These are phyloP conservation scores for Russula sp. DNA, from an alignment of 768 basidiomycete genomes.

Conservation along the genomic window DNA sequence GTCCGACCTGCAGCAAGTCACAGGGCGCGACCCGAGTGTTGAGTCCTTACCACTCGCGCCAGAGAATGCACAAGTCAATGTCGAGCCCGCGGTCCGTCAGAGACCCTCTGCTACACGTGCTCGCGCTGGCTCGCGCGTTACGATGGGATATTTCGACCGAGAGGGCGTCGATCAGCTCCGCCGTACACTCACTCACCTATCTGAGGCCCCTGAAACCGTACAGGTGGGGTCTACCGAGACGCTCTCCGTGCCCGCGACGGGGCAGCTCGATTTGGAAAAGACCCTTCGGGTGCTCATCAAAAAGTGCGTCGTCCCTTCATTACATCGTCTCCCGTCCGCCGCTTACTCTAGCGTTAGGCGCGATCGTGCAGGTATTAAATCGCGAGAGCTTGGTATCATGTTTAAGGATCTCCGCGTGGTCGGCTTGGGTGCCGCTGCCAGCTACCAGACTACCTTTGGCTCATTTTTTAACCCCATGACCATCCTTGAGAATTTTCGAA, in stretches of 20 bases:
- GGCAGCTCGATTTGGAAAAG: conserved; percentile 31
- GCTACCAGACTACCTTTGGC: conserved; percentile 54
- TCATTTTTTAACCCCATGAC: conserved; percentile 52
- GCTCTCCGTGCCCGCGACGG: conserved; percentile 22
- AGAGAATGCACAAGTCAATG: background rate
- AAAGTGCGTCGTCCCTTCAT: conserved; percentile 19
- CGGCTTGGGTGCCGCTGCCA: conserved; percentile 51
- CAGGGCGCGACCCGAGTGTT: background rate
- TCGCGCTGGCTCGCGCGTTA: conserved; percentile 28
- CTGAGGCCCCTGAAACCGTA: background rate
- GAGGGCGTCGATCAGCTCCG: conserved; percentile 40
- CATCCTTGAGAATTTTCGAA: conserved; percentile 39
- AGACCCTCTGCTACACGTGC: background rate
- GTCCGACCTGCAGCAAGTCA: conserved; percentile 4
- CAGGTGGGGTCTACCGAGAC: conserved; percentile 24
- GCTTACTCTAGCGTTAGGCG: conserved; percentile 31
- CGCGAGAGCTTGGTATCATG: conserved; percentile 53
- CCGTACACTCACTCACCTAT: conserved; percentile 32
- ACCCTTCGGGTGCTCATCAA: conserved; percentile 26
- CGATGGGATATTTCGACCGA: conserved; percentile 50
- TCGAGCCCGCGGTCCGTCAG: background rate
- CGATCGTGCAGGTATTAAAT: conserved; percentile 43
- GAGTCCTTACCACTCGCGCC: conserved; percentile 11
- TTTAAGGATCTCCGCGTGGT: conserved; percentile 56
- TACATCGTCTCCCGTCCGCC: background rate